These are phyloP conservation scores for Blastobotrys malaysiensis DNA, from an alignment of 1,139 yeast species.

Conservation along the genomic window DNA sequence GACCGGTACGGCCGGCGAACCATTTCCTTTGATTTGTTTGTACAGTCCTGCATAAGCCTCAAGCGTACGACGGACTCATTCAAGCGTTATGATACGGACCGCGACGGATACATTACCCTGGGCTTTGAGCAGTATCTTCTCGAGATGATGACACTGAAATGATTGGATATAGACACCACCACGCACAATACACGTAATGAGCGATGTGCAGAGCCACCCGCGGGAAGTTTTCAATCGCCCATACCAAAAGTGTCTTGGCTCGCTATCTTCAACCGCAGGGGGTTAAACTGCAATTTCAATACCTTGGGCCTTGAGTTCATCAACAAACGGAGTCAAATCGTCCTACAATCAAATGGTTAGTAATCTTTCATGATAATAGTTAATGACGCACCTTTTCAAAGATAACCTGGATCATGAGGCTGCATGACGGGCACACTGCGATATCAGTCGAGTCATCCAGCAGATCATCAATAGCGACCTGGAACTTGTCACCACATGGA, in stretches of 20 bases:
- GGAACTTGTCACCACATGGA: conserved; percentile 96
- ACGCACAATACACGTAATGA: background rate
- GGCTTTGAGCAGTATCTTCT: conserved; percentile 74
- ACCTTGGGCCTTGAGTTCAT: background rate
- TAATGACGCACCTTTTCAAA: conserved; percentile 47
- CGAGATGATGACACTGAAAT: conserved; percentile 38
- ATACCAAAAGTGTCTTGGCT: no score
- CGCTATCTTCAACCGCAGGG: no score
- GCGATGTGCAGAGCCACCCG: no score
- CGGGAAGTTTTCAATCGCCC: no score
- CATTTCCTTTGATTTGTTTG: conserved; percentile 75
- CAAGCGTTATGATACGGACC: conserved; percentile 68
- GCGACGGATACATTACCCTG: conserved; percentile 72
- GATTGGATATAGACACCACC: background rate
- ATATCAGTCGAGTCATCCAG: conserved; percentile 82
- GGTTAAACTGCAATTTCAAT: conserved; percentile 7
- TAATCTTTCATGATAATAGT: background rate
- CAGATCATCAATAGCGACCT: conserved; percentile 78
- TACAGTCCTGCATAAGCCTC: conserved; percentile 72
- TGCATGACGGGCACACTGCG: conserved; percentile 96
- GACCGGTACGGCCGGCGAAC: conserved; percentile 46
- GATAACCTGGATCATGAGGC: conserved; percentile 85
- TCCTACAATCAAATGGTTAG: background rate
- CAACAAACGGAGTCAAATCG: background rate
- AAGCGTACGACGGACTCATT: conserved; percentile 73